Evolutionary conservation across 1,139 yeast species (phyloP).

Genomic region (Pichia sp.): DNA sequence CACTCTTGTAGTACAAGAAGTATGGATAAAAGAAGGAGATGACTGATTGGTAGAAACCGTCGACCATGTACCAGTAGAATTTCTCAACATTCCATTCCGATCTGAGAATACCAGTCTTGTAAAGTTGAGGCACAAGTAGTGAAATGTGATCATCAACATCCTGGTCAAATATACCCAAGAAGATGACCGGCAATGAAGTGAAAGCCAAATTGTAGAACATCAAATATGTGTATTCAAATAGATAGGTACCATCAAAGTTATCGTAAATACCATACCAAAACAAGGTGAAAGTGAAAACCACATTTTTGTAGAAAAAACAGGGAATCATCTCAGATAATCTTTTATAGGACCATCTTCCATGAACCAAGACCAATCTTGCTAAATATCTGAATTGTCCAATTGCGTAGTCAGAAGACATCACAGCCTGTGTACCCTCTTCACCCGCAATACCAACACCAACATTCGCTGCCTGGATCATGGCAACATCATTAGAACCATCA

Average conservation of each 20-base stretch:
- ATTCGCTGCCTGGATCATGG: constrained; percentile 98
- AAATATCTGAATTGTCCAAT: constrained; percentile 89
- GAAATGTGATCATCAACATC: constrained; percentile 83
- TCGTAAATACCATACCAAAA: constrained; percentile 90
- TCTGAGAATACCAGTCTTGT: constrained; percentile 77
- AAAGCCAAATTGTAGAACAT: constrained; percentile 93
- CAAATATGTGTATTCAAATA: constrained; percentile 87
- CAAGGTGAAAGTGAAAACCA: constrained; percentile 76
- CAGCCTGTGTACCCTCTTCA: constrained; percentile 98
- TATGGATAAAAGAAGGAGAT: constrained; percentile 87
- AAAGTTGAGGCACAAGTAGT: constrained; percentile 82
- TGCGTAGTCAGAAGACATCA: constrained; percentile 96
- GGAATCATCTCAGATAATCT: constrained; percentile 94
- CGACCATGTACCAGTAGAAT: constrained; percentile 79
- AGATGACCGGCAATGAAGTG: constrained; percentile 88
- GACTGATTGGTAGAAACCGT: constrained; percentile 83
- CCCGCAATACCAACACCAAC: constrained; percentile 99
- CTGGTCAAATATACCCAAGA: constrained; percentile 87
- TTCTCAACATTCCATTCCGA: constrained; percentile 73
- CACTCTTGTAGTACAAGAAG: constrained; percentile 49
- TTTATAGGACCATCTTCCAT: constrained; percentile 95
- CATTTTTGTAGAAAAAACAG: constrained; percentile 85
- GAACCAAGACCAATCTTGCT: constrained; percentile 72
- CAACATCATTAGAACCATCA: constrained; percentile 97
- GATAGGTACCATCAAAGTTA: constrained; percentile 85